Conservation (phyloP, 495 filamentous ascomycete genomes). For the Chaetomium cochliodes region DNA sequence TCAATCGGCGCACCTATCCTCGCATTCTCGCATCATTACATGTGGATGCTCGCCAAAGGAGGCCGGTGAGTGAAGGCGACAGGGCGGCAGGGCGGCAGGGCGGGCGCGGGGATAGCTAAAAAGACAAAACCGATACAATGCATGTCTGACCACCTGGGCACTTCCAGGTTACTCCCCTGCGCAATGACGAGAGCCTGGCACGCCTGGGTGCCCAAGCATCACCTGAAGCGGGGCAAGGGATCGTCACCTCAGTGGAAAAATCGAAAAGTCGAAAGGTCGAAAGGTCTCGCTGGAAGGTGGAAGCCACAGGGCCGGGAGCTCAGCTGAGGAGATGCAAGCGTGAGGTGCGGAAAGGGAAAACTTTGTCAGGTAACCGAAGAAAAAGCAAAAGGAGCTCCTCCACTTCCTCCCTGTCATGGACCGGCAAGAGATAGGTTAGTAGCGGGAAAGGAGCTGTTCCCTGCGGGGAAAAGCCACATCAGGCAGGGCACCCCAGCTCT, state of each 20-base stretch:
- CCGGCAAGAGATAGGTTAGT: too few species aligned
- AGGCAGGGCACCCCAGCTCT: not conserved
- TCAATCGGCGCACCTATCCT: too few species aligned
- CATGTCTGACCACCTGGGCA: constrained; percentile 23
- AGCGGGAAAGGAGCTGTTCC: not conserved
- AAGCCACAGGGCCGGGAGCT: not conserved
- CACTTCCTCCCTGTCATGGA: not conserved
- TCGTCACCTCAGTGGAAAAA: too few species aligned
- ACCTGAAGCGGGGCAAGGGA: constrained; percentile 1
- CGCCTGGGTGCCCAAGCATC: not conserved
- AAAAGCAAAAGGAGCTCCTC: not conserved
- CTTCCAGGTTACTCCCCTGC: too few species aligned
- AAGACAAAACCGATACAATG: constrained; percentile 13
- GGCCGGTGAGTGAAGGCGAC: constrained; percentile 4
- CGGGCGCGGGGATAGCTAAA: not conserved
- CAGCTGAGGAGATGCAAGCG: constrained; percentile 4
- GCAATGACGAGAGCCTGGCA: constrained; percentile 18
- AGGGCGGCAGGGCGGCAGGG: too few species aligned
- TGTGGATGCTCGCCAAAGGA: not conserved
- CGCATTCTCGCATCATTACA: too few species aligned
- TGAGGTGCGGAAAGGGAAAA: not conserved
- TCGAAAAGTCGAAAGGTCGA: too few species aligned
- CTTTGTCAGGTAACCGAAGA: not conserved
- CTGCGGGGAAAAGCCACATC: constrained; percentile 5
- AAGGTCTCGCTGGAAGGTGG: constrained; percentile 2